Evolutionary conservation across 2,329 filamentous ascomycete species (phyloP).

Genomic region (Talaromyces sp.): DNA sequence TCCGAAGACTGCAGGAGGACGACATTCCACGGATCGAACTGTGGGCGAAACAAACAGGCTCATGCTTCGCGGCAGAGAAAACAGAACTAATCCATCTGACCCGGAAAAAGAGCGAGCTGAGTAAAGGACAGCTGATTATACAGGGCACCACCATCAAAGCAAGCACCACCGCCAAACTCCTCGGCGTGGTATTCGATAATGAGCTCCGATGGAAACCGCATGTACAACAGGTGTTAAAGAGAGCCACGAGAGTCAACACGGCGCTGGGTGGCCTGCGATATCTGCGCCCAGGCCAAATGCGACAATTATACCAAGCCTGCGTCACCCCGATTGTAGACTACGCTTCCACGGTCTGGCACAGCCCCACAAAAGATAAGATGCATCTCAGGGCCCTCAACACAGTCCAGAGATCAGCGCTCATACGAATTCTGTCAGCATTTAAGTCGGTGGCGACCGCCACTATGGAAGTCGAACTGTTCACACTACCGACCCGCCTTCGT

Average conservation of each 20-base stretch:
- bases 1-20: conserved; percentile 25
- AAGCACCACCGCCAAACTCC: conserved; percentile 7
- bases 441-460: conserved; percentile 23
- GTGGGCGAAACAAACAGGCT: conserved; percentile 29
- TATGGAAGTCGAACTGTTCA: conserved; percentile 27
- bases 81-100: conserved; percentile 34
- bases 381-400: conserved; percentile 22
- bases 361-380: conserved; percentile 25
- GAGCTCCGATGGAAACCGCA: too few relatives aligned
- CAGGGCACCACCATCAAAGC: conserved; percentile 1
- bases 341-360: conserved; percentile 27
- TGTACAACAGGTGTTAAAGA: too few relatives aligned
- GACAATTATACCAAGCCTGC: too few relatives aligned
- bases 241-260: too few relatives aligned
- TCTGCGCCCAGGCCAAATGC: too few relatives aligned
- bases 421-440: conserved; percentile 27
- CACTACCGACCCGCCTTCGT: conserved; percentile 25
- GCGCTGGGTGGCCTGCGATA: too few relatives aligned
- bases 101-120: conserved; percentile 22
- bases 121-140: not conserved
- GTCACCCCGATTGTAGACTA: conserved; percentile 29
- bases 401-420: conserved; percentile 11
- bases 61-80: conserved; percentile 32
- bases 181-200: too few relatives aligned
- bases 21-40: conserved; percentile 29